Evolutionary conservation across 2,329 filamentous ascomycete genomes (phyloP).

Genomic region (Zasmidium angulare): DNA sequence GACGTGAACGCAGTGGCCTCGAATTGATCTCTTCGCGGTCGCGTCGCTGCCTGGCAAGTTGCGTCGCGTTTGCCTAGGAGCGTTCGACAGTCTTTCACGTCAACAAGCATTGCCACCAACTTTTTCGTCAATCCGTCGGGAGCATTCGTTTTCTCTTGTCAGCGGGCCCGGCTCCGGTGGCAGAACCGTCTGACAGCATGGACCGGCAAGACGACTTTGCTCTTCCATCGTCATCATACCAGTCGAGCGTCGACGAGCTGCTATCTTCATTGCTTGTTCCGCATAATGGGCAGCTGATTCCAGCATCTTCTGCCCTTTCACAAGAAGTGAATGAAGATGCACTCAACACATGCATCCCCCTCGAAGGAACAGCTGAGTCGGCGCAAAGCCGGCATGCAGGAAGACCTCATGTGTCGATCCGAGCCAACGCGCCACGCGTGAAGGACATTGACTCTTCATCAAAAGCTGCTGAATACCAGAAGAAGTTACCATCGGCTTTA

Average conservation of each 20-base stretch:
- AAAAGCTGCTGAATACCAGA: background rate
- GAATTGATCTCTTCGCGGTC: no score
- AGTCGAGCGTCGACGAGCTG: conserved; percentile 9
- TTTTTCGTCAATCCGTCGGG: no score
- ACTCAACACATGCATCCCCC: background rate
- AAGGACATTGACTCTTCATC: background rate
- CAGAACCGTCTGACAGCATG: background rate
- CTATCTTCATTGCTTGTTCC: conserved; percentile 11
- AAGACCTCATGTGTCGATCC: background rate
- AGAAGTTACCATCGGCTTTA: background rate
- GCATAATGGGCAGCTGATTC: conserved; percentile 16
- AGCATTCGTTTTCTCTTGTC: no score
- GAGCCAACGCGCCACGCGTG: background rate
- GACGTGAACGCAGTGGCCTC: no score
- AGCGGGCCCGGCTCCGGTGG: no score
- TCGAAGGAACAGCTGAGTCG: background rate
- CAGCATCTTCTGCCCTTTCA: conserved; percentile 12
- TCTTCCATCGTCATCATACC: background rate
- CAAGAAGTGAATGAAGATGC: background rate
- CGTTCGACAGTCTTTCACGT: no score
- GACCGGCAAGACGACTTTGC: background rate
- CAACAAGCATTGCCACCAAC: no score
- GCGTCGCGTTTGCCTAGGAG: no score
- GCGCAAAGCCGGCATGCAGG: background rate
- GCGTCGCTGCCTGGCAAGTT: no score